phyloP scores from a whole-genome alignment of 2,329 filamentous ascomycete genomes.

The Fusarium multiceps region DNA sequence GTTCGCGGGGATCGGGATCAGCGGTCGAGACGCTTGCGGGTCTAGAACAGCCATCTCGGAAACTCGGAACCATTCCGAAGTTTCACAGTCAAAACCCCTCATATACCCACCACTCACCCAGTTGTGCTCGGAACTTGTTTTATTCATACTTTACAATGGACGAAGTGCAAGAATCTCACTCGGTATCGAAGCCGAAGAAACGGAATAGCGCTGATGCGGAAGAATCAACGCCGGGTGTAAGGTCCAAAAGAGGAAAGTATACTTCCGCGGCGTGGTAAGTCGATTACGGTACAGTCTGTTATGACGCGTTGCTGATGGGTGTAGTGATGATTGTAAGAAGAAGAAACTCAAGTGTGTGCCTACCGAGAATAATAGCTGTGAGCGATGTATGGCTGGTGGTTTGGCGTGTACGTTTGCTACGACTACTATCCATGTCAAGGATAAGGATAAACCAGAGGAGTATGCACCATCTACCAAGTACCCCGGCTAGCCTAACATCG shows the following conservation, averaged over 20 bases:
- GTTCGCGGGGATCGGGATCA: not conserved
- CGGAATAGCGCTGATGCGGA: conserved; percentile 25
- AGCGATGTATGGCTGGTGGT: conserved; percentile 47
- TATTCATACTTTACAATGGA: not conserved
- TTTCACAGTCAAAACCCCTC: not conserved
- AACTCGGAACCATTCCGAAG: conserved; percentile 36
- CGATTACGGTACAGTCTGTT: accelerated
- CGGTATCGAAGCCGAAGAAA: conserved; percentile 25
- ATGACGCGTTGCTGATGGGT: conserved; percentile 6
- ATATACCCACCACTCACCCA: not conserved
- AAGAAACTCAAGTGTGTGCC: conserved; percentile 56
- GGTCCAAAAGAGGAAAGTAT: conserved; percentile 52
- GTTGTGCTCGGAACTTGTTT: conserved; percentile 15
- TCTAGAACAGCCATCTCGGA: conserved; percentile 12
- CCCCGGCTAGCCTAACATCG: too few species aligned
- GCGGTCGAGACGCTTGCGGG: not conserved
- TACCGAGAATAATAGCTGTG: conserved; percentile 42
- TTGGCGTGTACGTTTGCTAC: conserved; percentile 44
- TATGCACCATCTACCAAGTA: too few species aligned
- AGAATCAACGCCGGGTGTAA: conserved; percentile 4
- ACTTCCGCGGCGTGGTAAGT: conserved; percentile 53
- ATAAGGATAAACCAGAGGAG: conserved; percentile 39
- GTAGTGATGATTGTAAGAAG: conserved; percentile 55
- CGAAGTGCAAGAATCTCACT: not conserved
- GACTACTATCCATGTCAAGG: conserved; percentile 27